Conservation (phyloP, 2,329 filamentous ascomycete species). For the Colletotrichum cuscutae region DNA sequence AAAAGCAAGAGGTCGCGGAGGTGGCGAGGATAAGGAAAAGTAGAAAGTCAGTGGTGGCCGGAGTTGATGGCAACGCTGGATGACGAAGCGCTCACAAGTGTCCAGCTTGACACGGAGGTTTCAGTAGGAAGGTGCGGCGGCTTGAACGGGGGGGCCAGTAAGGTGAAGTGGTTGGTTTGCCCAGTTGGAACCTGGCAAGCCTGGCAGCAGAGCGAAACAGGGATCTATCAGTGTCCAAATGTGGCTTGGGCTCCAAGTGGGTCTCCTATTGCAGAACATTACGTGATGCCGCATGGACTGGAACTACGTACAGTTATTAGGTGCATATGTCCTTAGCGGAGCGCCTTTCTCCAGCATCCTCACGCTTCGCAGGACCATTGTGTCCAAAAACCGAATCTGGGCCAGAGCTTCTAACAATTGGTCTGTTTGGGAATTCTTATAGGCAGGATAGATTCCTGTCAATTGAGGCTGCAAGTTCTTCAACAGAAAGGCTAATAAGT, state of each 20-base stretch:
- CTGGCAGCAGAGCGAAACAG: constrained; percentile 30
- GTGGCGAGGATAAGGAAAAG: not conserved
- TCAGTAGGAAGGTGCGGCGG: constrained; percentile 34
- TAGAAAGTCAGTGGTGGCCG: constrained; percentile 10
- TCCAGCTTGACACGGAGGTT: constrained; percentile 37
- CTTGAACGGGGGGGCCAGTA: constrained; percentile 27
- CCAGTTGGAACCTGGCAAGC: constrained; percentile 35
- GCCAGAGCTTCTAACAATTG: not conserved
- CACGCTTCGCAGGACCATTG: not conserved
- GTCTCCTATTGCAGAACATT: constrained; percentile 28
- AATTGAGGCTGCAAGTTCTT: too few relatives aligned
- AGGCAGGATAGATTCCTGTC: not conserved
- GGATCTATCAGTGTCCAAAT: constrained; percentile 17
- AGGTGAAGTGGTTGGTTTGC: constrained; percentile 26
- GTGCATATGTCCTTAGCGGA: constrained; percentile 26
- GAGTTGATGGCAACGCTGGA: constrained; percentile 31
- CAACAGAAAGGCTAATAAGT: not conserved
- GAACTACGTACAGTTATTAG: constrained; percentile 20
- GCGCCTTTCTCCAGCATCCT: not conserved
- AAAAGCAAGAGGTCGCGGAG: not conserved
- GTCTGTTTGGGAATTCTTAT: not conserved
- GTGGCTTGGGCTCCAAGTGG: constrained; percentile 26
- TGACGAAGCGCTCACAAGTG: constrained; percentile 38
- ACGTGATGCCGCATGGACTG: constrained; percentile 28
- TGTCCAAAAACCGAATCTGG: not conserved